A percentile compares a stretch with the other conserved stretches of the same genome.
phyloP scores from a whole-genome alignment of 495 filamentous ascomycete species.

The Diplogelasinospora grovesii region DNA sequence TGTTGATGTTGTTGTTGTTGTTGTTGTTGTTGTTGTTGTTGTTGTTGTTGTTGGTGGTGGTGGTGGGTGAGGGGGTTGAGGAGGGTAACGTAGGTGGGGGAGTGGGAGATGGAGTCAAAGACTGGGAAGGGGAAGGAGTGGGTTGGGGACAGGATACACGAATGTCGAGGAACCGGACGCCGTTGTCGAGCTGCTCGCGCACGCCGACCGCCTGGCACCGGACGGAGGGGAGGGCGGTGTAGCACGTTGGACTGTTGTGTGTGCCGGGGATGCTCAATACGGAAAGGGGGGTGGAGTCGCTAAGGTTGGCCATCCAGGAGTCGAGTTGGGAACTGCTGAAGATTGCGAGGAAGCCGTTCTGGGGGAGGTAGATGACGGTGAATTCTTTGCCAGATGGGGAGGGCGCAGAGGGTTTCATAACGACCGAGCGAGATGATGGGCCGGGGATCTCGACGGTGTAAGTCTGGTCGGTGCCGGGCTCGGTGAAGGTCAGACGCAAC shows the following conservation, averaged over 20 bases:
- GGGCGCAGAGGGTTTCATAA: slow-evolving; percentile 21
- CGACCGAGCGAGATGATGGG: slow-evolving; percentile 26
- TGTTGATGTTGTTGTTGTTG: slow-evolving; percentile 33
- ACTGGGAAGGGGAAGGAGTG: neutral
- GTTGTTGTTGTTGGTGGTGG: slow-evolving; percentile 26
- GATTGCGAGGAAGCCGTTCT: slow-evolving; percentile 62
- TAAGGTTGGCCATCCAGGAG: slow-evolving; percentile 74
- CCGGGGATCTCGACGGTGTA: slow-evolving; percentile 36
- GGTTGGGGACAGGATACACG: slow-evolving; percentile 49
- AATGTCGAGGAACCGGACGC: slow-evolving; percentile 91
- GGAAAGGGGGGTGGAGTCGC: slow-evolving; percentile 62
- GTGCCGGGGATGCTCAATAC: slow-evolving; percentile 89
- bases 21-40: neutral
- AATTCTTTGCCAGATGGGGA: slow-evolving; percentile 40
- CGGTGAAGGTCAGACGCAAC: slow-evolving; percentile 40
- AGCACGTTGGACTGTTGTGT: slow-evolving; percentile 84
- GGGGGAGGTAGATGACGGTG: slow-evolving; percentile 64
- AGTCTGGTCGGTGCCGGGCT: slow-evolving; percentile 22
- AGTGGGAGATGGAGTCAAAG: too few species aligned
- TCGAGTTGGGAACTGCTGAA: slow-evolving; percentile 65
- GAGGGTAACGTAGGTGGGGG: too few species aligned
- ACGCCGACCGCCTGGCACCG: slow-evolving; percentile 83
- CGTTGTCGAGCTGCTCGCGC: slow-evolving; percentile 74
- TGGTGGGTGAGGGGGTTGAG: neutral
- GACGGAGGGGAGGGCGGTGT: slow-evolving; percentile 81